Percentiles rank a stretch among this genome's conserved stretches.
These are phyloP conservation scores for Nigrospora oryzae DNA, from an alignment of 2,329 filamentous ascomycete genomes.

Conservation along the genomic window DNA sequence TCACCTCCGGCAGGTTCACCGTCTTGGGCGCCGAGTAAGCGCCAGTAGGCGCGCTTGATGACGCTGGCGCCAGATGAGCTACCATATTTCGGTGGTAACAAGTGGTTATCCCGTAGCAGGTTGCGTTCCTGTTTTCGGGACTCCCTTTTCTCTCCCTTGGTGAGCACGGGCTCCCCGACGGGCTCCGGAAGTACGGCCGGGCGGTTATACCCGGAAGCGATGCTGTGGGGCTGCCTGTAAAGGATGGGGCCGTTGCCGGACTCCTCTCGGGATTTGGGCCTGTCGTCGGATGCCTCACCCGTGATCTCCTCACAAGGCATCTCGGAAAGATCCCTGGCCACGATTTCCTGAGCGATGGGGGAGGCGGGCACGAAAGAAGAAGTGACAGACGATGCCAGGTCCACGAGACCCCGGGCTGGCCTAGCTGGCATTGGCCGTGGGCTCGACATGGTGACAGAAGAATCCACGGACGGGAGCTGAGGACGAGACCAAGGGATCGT, in stretches of 20 bases:
- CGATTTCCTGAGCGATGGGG: constrained; percentile 56
- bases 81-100: constrained; percentile 52
- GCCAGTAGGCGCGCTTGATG: constrained; percentile 26
- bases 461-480: too few relatives aligned
- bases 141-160: constrained; percentile 45
- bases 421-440: too few relatives aligned
- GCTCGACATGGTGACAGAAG: too few relatives aligned
- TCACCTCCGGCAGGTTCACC: constrained; percentile 24
- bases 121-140: constrained; percentile 50
- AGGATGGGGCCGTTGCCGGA: constrained; percentile 36
- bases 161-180: constrained; percentile 38
- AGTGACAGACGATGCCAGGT: constrained; percentile 22
- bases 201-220: constrained; percentile 63
- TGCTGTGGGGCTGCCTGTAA: constrained; percentile 71
- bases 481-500: too few relatives aligned
- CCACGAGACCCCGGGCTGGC: too few relatives aligned
- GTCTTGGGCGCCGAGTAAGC: constrained; percentile 40
- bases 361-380: constrained; percentile 51
- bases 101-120: constrained; percentile 56
- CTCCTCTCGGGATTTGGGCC: constrained; percentile 13
- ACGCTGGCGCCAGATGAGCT: constrained; percentile 5
- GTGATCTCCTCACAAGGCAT: constrained; percentile 46
- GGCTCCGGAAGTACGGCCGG: constrained; percentile 57
- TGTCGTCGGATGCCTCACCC: constrained; percentile 19
- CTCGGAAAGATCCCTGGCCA: constrained; percentile 59